These are phyloP conservation scores for Luzula sylvatica DNA, from an alignment of 176 grass and related monocot species.

Conservation along the genomic window DNA sequence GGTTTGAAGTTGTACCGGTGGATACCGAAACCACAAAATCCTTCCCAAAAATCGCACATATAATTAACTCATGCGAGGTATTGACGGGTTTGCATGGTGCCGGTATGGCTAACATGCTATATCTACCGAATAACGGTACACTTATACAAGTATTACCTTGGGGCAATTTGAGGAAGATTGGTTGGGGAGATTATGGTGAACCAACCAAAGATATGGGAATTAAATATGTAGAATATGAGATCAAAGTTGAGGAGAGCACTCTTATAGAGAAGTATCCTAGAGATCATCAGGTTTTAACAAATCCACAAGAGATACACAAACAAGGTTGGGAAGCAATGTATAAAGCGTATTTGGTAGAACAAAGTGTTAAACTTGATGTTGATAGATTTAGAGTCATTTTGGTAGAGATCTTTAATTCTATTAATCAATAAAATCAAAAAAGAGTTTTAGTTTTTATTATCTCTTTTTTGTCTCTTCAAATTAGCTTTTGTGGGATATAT, in stretches of 20 bases:
- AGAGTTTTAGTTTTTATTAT: too few relatives aligned
- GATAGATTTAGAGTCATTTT: conserved; percentile 42
- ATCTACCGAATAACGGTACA: conserved; percentile 39
- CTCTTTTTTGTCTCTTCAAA: too few relatives aligned
- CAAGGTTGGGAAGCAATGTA: conserved; percentile 42
- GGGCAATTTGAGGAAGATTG: conserved; percentile 51
- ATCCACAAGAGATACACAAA: conserved; percentile 40
- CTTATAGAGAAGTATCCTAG: conserved; percentile 35
- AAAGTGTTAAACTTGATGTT: conserved; percentile 55
- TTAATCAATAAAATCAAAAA: conserved; percentile 30
- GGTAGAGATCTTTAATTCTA: conserved; percentile 37
- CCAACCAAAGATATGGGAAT: conserved; percentile 44
- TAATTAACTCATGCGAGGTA: conserved; percentile 12
- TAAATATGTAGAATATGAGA: conserved; percentile 58
- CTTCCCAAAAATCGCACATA: not conserved
- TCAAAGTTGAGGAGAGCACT: conserved; percentile 47
- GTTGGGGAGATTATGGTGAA: conserved; percentile 36
- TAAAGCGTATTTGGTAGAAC: conserved; percentile 52
- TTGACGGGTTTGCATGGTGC: conserved; percentile 35
- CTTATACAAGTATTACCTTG: conserved; percentile 63
- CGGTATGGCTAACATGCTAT: conserved; percentile 58
- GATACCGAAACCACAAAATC: not conserved
- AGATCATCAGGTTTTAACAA: conserved; percentile 46
- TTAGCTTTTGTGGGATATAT: too few relatives aligned
- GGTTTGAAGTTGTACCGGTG: conserved; percentile 1